phyloP scores from a whole-genome alignment of 2,329 filamentous ascomycete species.

The Xylariaceae sp. region DNA sequence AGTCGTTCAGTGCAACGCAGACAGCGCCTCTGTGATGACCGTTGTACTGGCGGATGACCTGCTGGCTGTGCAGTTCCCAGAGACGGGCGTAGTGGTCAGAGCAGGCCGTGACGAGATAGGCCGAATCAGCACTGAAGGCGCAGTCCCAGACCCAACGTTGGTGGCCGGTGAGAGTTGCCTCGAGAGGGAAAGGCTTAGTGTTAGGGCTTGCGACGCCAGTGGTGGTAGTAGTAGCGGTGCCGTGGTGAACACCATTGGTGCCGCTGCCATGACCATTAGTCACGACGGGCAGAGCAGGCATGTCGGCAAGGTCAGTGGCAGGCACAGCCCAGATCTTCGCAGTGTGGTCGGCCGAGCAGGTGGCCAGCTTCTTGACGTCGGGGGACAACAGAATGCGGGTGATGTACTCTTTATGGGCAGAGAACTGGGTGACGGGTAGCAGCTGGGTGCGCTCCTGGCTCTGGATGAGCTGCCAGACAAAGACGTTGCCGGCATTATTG shows the following conservation, averaged over 20 bases:
- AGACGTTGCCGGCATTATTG: slow-evolving; percentile 91
- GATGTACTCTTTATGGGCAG: slow-evolving; percentile 88
- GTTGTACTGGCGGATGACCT: slow-evolving; percentile 92
- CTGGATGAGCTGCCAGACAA: slow-evolving; percentile 92
- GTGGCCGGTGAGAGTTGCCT: slow-evolving; percentile 84
- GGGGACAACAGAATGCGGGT: slow-evolving; percentile 88
- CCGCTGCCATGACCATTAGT: slow-evolving; percentile 1
- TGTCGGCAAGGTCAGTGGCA: slow-evolving; percentile 8
- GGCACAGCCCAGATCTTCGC: slow-evolving; percentile 80
- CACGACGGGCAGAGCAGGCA: slow-evolving; percentile 8
- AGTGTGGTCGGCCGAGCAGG: slow-evolving; percentile 88
- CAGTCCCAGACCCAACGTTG: slow-evolving; percentile 98
- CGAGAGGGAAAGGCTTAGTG: slow-evolving; percentile 69
- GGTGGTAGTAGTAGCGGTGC: neutral
- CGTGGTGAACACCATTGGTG: slow-evolving; percentile 11
- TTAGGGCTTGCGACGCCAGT: slow-evolving; percentile 18
- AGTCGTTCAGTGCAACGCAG: slow-evolving; percentile 90
- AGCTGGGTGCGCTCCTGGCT: slow-evolving; percentile 78
- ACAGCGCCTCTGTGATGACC: slow-evolving; percentile 90
- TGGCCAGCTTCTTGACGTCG: slow-evolving; percentile 90
- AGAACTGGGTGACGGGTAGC: slow-evolving; percentile 83
- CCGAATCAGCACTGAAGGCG: slow-evolving; percentile 88
- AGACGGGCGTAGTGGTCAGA: slow-evolving; percentile 89
- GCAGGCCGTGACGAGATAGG: slow-evolving; percentile 89
- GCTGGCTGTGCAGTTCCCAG: slow-evolving; percentile 84